These are phyloP conservation scores for Lichtheimia hyalospora DNA, from an alignment of 371 early-diverging fungal species.

Conservation along the genomic window DNA sequence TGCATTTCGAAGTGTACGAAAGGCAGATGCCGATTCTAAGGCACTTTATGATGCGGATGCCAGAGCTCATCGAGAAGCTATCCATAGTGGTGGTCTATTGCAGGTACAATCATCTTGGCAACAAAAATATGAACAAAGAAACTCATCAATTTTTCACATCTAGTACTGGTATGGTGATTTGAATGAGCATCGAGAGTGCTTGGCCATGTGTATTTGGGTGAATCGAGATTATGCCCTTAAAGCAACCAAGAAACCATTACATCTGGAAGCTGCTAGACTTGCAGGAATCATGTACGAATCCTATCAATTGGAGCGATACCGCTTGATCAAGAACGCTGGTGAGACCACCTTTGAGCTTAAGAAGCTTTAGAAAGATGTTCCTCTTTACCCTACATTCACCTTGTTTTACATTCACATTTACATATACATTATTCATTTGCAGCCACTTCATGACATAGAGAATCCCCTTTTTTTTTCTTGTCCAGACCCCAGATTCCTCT, in stretches of 20 bases:
- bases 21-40: constrained; percentile 30
- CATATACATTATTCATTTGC: neutral
- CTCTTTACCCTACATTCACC: too few species aligned
- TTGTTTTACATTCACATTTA: too few species aligned
- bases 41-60: constrained; percentile 45
- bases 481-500: too few species aligned
- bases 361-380: constrained; percentile 7
- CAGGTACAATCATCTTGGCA: constrained; percentile 21
- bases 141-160: neutral
- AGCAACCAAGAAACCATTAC: constrained; percentile 44
- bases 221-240: constrained; percentile 37
- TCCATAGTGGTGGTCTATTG: constrained; percentile 46
- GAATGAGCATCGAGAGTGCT: constrained; percentile 43
- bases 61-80: constrained; percentile 47
- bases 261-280: constrained; percentile 30
- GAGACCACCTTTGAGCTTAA: constrained; percentile 25
- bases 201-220: constrained; percentile 56
- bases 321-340: constrained; percentile 34
- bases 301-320: constrained; percentile 44
- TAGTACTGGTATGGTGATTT: constrained; percentile 55
- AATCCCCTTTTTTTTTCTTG: neutral
- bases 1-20: constrained; percentile 47
- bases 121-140: neutral
- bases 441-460: neutral
- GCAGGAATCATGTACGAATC: constrained; percentile 45